Conservation (phyloP, 1,139 yeast species). For the Pneumocystis oryctolagi region DNA sequence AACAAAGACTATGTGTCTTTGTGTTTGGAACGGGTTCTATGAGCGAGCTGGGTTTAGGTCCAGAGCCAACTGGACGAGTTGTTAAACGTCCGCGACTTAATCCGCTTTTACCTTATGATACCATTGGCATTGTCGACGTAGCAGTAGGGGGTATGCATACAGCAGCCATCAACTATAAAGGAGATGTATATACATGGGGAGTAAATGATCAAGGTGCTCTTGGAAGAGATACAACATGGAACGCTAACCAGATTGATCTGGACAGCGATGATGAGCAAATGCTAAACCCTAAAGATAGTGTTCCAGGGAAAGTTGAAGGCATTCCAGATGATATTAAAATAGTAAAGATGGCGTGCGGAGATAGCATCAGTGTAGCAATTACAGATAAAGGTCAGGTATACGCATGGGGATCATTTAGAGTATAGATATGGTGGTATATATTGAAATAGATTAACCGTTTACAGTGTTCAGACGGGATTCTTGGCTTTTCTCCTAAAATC, state of each 20-base stretch:
- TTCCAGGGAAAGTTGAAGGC: constrained; percentile 63
- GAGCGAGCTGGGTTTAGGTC: constrained; percentile 95
- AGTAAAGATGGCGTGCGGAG: constrained; percentile 84
- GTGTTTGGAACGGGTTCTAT: constrained; percentile 95
- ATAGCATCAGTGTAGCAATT: constrained; percentile 70
- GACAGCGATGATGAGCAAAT: constrained; percentile 45
- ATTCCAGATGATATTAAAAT: constrained; percentile 45
- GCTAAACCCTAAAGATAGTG: constrained; percentile 72
- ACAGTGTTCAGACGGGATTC: constrained; percentile 65
- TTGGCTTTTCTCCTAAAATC: constrained; percentile 62
- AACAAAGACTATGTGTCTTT: constrained; percentile 46
- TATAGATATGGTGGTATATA: constrained; percentile 20
- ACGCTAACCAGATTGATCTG: constrained; percentile 46
- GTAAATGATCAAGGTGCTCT: constrained; percentile 82
- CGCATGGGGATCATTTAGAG: constrained; percentile 89
- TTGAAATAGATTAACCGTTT: constrained; percentile 1
- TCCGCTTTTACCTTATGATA: constrained; percentile 49
- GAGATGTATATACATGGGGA: constrained; percentile 93
- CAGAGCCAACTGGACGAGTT: constrained; percentile 70
- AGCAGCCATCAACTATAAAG: constrained; percentile 59
- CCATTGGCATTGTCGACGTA: constrained; percentile 58
- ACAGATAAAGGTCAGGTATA: constrained; percentile 74
- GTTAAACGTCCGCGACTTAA: constrained; percentile 90
- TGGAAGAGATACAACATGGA: constrained; percentile 69
- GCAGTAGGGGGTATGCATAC: constrained; percentile 96